A percentile compares a stretch with the other conserved stretches of the same genome.
These are phyloP conservation scores for Ophiostoma populinum DNA, from an alignment of 2,329 filamentous ascomycete species.

Conservation along the genomic window DNA sequence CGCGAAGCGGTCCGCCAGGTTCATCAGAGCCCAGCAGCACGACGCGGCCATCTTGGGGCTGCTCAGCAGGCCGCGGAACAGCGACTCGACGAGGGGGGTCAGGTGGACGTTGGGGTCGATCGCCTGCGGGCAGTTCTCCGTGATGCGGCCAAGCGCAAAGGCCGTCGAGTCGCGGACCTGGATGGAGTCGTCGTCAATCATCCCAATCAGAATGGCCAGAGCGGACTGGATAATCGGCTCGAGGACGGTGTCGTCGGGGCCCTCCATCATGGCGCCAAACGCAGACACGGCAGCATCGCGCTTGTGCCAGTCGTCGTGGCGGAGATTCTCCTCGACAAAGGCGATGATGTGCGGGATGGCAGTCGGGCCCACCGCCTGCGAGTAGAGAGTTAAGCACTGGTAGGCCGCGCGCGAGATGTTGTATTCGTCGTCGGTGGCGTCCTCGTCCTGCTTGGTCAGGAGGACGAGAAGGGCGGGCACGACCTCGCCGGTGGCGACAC, in stretches of 20 bases:
- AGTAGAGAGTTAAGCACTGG: constrained; percentile 88
- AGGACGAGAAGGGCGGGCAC: constrained; percentile 79
- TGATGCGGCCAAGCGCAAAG: constrained; percentile 89
- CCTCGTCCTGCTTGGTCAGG: constrained; percentile 93
- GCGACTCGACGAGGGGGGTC: constrained; percentile 65
- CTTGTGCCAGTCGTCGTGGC: constrained; percentile 83
- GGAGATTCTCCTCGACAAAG: constrained; percentile 85
- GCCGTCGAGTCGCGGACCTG: constrained; percentile 93
- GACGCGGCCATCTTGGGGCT: constrained; percentile 95
- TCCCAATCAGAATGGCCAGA: constrained; percentile 71
- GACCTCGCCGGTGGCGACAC: constrained; percentile 83
- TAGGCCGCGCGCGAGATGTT: constrained; percentile 90
- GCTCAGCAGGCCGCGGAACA: constrained; percentile 80
- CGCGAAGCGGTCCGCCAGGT: constrained; percentile 87
- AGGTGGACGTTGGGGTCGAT: constrained; percentile 77
- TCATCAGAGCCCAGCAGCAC: constrained; percentile 98
- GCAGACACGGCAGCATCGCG: constrained; percentile 92
- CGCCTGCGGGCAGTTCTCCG: constrained; percentile 77
- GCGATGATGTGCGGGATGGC: constrained; percentile 74
- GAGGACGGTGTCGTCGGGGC: constrained; percentile 79
- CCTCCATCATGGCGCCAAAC: constrained; percentile 97
- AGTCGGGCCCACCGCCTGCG: constrained; percentile 71
- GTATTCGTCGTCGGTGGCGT: constrained; percentile 93
- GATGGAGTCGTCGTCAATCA: constrained; percentile 80
- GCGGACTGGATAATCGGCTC: constrained; percentile 94